Percentiles rank a stretch among this genome's conserved stretches.
These are phyloP conservation scores for Globisporangium nodosum DNA, from an alignment of 352 stramenopile species.

Conservation along the genomic window DNA sequence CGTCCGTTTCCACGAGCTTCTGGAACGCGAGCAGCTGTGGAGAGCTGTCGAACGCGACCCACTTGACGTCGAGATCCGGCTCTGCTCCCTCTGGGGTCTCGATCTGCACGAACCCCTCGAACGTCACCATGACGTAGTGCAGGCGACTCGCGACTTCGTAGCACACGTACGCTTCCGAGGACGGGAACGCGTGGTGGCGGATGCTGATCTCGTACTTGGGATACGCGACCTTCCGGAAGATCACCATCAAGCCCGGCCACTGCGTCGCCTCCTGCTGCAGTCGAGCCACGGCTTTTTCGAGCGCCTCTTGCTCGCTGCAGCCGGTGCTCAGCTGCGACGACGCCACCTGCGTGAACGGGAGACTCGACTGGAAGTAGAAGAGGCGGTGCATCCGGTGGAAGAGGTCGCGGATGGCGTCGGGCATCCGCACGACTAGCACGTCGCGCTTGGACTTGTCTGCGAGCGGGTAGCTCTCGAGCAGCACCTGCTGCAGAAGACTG, in stretches of 20 bases:
- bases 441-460: slow-evolving; percentile 24
- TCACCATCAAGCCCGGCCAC: slow-evolving; percentile 69
- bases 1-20: slow-evolving; percentile 25
- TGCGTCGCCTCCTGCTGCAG: slow-evolving; percentile 40
- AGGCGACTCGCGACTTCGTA: slow-evolving; percentile 62
- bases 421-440: slow-evolving; percentile 46
- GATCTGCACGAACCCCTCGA: slow-evolving; percentile 42
- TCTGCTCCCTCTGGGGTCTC: slow-evolving; percentile 19
- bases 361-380: slow-evolving; percentile 59
- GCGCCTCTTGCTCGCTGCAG: slow-evolving; percentile 15
- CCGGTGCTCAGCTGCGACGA: background rate
- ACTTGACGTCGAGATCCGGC: slow-evolving; percentile 47
- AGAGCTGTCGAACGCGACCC: slow-evolving; percentile 27
- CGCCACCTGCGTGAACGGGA: slow-evolving; percentile 13
- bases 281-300: slow-evolving; percentile 23
- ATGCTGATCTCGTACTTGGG: slow-evolving; percentile 37
- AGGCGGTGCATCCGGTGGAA: slow-evolving; percentile 69
- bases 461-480: slow-evolving; percentile 37
- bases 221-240: slow-evolving; percentile 68
- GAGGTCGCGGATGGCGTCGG: slow-evolving; percentile 30
- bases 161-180: slow-evolving; percentile 48
- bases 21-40: slow-evolving; percentile 49
- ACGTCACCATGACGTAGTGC: slow-evolving; percentile 35
- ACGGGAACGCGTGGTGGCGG: slow-evolving; percentile 32
- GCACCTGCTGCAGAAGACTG: slow-evolving; percentile 55